phyloP scores from a whole-genome alignment of 148 eudicot genomes.

The Rhododendron simsii region DNA sequence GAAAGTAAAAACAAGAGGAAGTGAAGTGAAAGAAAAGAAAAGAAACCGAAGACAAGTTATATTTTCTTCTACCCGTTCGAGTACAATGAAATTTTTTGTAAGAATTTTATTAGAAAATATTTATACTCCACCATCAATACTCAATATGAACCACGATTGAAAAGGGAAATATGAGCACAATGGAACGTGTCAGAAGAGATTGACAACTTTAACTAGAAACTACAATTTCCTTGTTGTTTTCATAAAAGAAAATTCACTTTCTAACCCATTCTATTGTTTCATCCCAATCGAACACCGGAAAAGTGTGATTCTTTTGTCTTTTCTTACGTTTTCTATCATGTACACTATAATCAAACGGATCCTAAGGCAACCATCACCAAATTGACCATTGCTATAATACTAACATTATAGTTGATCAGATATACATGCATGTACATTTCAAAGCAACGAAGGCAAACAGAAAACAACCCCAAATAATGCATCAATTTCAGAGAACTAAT shows the following conservation, averaged over 20 bases:
- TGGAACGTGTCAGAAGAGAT: too few species aligned
- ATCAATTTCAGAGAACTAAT: neutral
- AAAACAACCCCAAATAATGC: neutral
- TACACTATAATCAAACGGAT: too few species aligned
- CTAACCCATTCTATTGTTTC: too few species aligned
- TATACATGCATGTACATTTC: neutral
- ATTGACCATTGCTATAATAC: neutral
- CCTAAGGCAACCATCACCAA: neutral
- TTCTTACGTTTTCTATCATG: too few species aligned
- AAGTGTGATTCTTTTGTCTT: too few species aligned
- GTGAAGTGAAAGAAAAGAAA: neutral
- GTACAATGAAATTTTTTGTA: neutral
- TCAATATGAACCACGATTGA: neutral
- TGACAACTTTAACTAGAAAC: too few species aligned
- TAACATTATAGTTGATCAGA: neutral
- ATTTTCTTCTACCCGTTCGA: neutral
- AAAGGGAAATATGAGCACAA: neutral
- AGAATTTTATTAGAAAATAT: neutral
- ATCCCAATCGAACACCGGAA: too few species aligned
- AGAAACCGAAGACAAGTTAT: neutral
- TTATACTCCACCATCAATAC: neutral
- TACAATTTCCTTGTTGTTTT: too few species aligned
- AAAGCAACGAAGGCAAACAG: neutral
- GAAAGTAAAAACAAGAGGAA: neutral
- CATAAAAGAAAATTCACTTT: too few species aligned